These are phyloP conservation scores for Colletotrichum echinochloae DNA, from an alignment of 2,329 filamentous ascomycete species.

Conservation along the genomic window DNA sequence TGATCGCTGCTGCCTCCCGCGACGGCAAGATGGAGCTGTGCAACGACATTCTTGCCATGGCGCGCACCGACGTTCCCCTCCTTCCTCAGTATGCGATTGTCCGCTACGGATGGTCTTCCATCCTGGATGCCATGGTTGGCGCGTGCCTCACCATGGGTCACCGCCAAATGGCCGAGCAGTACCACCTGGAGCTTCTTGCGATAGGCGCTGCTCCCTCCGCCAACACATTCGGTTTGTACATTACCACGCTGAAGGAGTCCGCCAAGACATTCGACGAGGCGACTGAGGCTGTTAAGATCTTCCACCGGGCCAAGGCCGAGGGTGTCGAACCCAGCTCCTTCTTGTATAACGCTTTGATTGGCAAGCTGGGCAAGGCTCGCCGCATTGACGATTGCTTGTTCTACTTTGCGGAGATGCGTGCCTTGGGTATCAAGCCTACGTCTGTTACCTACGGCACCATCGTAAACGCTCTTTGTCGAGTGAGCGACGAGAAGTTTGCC, in stretches of 20 bases:
- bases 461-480: conserved; percentile 96
- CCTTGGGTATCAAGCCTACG: conserved; percentile 90
- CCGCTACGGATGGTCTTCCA: conserved; percentile 95
- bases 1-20: conserved; percentile 90
- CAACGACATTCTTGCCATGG: conserved; percentile 89
- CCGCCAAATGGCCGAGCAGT: conserved; percentile 83
- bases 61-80: conserved; percentile 87
- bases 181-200: conserved; percentile 89
- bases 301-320: conserved; percentile 91
- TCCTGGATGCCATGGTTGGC: conserved; percentile 95
- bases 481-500: conserved; percentile 97
- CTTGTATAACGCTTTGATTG: conserved; percentile 97
- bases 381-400: conserved; percentile 98
- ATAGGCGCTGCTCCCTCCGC: conserved; percentile 94
- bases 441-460: conserved; percentile 98
- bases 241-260: conserved; percentile 98
- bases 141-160: conserved; percentile 88
- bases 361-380: conserved; percentile 96
- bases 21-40: conserved; percentile 84
- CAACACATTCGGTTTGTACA: conserved; percentile 98
- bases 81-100: conserved; percentile 87
- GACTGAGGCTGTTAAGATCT: conserved; percentile 96
- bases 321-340: conserved; percentile 97
- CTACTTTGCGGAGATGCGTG: conserved; percentile 98
- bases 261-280: conserved; percentile 98